Evolutionary conservation across 192 early-diverging fungal genomes (phyloP).

Genomic region (Coemansia sp.): DNA sequence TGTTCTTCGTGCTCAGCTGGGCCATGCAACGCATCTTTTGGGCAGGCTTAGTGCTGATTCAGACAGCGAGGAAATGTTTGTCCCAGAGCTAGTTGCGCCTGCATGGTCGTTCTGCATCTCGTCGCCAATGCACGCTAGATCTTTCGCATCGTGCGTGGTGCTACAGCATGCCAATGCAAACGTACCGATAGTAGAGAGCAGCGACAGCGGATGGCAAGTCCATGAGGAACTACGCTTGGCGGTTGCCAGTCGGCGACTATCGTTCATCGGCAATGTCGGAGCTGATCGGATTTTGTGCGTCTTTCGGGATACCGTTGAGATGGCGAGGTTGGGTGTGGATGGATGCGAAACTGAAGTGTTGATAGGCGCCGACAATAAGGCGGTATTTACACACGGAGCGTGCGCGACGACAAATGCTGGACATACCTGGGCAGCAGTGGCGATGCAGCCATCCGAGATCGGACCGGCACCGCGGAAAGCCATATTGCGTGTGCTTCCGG

Average conservation of each 20-base stretch:
- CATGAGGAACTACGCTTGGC: background rate
- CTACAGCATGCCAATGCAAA: slow-evolving; percentile 6
- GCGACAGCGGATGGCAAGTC: slow-evolving; percentile 16
- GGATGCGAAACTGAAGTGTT: background rate
- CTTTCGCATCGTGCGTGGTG: background rate
- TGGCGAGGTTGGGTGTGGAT: background rate
- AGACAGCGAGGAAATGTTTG: background rate
- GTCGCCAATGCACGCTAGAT: background rate
- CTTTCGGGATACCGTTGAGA: background rate
- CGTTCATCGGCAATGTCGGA: slow-evolving; percentile 8
- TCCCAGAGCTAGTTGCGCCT: background rate
- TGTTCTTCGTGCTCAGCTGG: slow-evolving; percentile 21
- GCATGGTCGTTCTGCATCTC: slow-evolving; percentile 13
- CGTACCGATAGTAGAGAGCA: slow-evolving; percentile 1
- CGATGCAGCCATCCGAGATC: slow-evolving; percentile 1
- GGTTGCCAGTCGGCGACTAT: slow-evolving; percentile 1
- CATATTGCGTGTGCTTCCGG: background rate
- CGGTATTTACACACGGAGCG: slow-evolving; percentile 26
- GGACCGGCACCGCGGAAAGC: background rate
- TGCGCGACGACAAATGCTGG: background rate
- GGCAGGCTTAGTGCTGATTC: background rate
- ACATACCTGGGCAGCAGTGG: slow-evolving; percentile 2
- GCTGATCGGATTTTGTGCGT: slow-evolving; percentile 12
- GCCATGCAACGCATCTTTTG: slow-evolving; percentile 3
- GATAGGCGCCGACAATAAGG: background rate